Percentiles rank a stretch among this genome's conserved stretches.
Evolutionary conservation across 2,329 filamentous ascomycete species (phyloP).

Genomic region (Fusarium succisae): DNA sequence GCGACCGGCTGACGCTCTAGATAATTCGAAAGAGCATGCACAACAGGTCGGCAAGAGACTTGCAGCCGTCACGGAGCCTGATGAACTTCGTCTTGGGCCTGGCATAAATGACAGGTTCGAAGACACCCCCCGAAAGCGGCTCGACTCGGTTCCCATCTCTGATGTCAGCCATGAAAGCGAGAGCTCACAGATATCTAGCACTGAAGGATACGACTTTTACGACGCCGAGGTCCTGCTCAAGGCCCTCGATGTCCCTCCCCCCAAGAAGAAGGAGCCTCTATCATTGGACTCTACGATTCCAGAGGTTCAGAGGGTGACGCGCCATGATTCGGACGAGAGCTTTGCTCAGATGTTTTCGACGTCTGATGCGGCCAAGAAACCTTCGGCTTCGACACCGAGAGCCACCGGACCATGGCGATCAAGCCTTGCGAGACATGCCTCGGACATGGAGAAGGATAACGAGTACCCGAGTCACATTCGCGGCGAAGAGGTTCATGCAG

Average conservation of each 20-base stretch:
- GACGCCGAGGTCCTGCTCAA: conserved; percentile 63
- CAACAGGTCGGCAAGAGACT: conserved; percentile 52
- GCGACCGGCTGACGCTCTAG: conserved; percentile 55
- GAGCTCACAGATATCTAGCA: conserved; percentile 58
- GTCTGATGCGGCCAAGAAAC: conserved; percentile 56
- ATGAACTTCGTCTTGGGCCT: conserved; percentile 61
- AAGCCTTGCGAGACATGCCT: conserved; percentile 42
- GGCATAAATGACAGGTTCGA: conserved; percentile 51
- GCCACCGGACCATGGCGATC: conserved; percentile 39
- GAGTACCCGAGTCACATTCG: conserved; percentile 59
- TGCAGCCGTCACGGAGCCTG: conserved; percentile 60
- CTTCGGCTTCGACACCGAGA: conserved; percentile 17
- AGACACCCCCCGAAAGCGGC: conserved; percentile 54
- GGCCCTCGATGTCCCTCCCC: conserved; percentile 63
- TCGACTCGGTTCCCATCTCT: conserved; percentile 62
- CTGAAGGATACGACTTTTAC: conserved; percentile 73
- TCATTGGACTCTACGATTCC: conserved; percentile 42
- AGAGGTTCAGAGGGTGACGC: conserved; percentile 40
- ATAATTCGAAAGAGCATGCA: conserved; percentile 41
- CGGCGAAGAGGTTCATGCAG: conserved; percentile 49
- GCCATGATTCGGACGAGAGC: conserved; percentile 68
- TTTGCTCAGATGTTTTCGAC: conserved; percentile 68
- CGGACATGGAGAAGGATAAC: conserved; percentile 43
- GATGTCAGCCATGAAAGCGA: conserved; percentile 61
- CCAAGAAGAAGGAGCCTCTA: conserved; percentile 52